phyloP scores from a whole-genome alignment of 2,329 filamentous ascomycete genomes.

The Paraphoma sp. region DNA sequence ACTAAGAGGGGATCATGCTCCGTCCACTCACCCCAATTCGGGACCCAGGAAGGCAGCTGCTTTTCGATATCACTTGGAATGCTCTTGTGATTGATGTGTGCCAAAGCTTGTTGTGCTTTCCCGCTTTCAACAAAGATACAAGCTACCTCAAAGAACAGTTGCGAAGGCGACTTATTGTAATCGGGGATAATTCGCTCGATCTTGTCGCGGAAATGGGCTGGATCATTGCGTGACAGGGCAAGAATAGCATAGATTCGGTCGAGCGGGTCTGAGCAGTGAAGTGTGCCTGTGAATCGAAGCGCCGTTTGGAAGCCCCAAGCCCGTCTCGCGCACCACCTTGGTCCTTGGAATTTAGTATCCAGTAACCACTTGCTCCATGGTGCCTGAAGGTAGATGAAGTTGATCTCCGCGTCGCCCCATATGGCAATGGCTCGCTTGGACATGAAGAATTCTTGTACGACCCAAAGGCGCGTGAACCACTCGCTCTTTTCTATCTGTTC shows the following conservation, averaged over 20 bases:
- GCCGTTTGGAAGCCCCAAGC: not conserved
- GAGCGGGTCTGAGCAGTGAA: not conserved
- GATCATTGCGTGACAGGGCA: not conserved
- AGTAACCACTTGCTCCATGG: not conserved
- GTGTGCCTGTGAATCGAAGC: not conserved
- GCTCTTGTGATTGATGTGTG: not conserved
- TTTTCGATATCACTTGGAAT: not conserved
- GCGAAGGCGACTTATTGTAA: not conserved
- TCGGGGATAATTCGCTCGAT: not conserved
- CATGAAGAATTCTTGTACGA: not conserved
- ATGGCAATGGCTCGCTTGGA: not conserved
- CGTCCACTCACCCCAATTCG: not conserved
- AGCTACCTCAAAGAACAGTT: not conserved
- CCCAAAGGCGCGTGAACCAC: not conserved
- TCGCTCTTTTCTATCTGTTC: not conserved
- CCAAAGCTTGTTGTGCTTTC: not conserved
- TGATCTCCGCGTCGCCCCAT: not conserved
- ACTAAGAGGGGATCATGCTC: not conserved
- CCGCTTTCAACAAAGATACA: not conserved
- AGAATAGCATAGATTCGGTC: not conserved
- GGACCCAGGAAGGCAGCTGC: not conserved
- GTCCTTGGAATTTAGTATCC: not conserved
- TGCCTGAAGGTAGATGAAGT: not conserved
- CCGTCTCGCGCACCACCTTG: not conserved
- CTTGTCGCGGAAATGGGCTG: not conserved